Evolutionary conservation across 1,284 basidiomycete species (phyloP).

Genomic region (Stereum hirsutum): DNA sequence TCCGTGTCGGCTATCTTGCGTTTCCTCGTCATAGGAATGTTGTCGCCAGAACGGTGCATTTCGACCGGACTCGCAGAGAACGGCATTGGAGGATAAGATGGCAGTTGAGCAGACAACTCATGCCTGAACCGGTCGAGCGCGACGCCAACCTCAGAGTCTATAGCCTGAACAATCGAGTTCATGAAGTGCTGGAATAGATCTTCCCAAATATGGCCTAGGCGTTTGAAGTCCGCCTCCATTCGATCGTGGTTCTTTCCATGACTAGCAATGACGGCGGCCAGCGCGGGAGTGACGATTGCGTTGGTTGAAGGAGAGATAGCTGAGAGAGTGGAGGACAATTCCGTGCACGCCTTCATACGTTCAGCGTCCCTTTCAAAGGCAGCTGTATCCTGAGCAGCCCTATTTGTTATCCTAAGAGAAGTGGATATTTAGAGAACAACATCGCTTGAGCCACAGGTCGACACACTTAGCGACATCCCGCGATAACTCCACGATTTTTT

Average conservation of each 20-base stretch:
- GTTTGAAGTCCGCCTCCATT: conserved; percentile 26
- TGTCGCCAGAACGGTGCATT: no score
- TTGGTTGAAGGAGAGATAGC: conserved; percentile 31
- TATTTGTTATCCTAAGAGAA: conserved; percentile 30
- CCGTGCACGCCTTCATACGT: conserved; percentile 33
- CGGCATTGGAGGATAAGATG: no score
- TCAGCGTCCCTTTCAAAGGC: conserved; percentile 30
- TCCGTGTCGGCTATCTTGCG: no score
- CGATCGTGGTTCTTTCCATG: conserved; percentile 33
- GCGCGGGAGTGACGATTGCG: conserved; percentile 30
- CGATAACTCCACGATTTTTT: conserved; percentile 16
- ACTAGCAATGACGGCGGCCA: conserved; percentile 31
- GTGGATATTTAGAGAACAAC: neutral
- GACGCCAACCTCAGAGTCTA: conserved; percentile 29
- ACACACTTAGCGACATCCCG: conserved; percentile 32
- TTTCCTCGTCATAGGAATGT: no score
- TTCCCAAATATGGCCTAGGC: conserved; percentile 34
- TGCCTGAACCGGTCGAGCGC: conserved; percentile 25
- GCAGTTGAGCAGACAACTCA: no score
- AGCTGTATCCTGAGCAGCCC: conserved; percentile 31
- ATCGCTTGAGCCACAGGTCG: neutral
- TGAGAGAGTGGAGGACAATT: conserved; percentile 35
- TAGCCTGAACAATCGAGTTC: conserved; percentile 25
- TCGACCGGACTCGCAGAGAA: no score
- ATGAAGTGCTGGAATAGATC: conserved; percentile 31